Evolutionary conservation across 2,329 filamentous ascomycete species (phyloP).

Genomic region (Colletotrichum camelliae): DNA sequence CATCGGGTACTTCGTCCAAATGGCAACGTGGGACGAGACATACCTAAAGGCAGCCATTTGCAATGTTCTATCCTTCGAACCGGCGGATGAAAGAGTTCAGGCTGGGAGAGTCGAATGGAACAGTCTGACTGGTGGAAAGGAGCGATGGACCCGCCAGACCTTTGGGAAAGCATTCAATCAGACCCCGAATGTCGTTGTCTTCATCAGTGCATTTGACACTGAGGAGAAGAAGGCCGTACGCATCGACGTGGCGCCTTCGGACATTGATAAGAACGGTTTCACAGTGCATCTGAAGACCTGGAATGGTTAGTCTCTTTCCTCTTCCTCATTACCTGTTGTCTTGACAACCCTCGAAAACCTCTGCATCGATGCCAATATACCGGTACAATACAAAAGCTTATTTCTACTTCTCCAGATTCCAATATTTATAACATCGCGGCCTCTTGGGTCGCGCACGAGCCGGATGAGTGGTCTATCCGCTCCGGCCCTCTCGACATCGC

Average conservation of each 20-base stretch:
- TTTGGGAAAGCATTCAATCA: background rate
- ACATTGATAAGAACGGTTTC: background rate
- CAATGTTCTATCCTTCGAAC: background rate
- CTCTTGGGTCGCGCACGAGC: background rate
- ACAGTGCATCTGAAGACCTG: background rate
- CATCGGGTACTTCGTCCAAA: accelerated
- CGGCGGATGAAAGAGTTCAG: background rate
- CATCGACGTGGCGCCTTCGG: background rate
- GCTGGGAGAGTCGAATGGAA: background rate
- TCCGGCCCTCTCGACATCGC: background rate
- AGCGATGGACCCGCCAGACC: background rate
- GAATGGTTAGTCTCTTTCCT: background rate
- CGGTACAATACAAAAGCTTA: too few relatives aligned
- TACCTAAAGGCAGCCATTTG: background rate
- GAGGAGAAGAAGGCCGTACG: background rate
- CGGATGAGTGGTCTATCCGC: background rate
- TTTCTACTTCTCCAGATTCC: too few relatives aligned
- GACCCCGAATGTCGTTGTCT: background rate
- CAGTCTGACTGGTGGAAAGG: background rate
- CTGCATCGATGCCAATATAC: too few relatives aligned
- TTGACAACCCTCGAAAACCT: too few relatives aligned
- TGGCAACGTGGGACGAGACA: background rate
- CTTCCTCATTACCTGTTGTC: too few relatives aligned
- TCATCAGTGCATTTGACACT: background rate
- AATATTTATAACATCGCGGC: background rate